These are phyloP conservation scores for Leucosporidium yakuticum DNA, from an alignment of 768 basidiomycete species.

Conservation along the genomic window DNA sequence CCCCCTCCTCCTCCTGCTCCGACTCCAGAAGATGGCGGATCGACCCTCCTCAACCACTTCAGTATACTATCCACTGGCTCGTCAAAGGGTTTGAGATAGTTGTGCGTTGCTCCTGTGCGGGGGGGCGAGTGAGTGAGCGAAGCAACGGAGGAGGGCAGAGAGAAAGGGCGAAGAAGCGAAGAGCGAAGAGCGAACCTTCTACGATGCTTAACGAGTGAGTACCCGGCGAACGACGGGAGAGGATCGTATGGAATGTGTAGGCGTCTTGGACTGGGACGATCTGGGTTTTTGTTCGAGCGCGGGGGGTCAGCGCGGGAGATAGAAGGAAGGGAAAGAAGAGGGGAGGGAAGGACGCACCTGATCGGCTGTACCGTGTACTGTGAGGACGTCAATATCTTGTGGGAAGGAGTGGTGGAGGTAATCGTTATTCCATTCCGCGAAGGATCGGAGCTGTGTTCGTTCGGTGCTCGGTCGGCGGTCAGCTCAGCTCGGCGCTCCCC, in stretches of 20 bases:
- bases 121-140: neutral
- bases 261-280: neutral
- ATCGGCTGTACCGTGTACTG: constrained; percentile 1
- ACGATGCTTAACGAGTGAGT: neutral
- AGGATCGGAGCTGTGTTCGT: neutral
- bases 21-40: neutral
- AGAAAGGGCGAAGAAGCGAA: neutral
- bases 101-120: neutral
- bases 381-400: neutral
- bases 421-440: constrained; percentile 1
- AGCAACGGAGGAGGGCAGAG: neutral
- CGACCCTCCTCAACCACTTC: neutral
- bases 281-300: neutral
- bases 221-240: constrained; percentile 1
- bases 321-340: too few relatives aligned
- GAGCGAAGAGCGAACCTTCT: neutral
- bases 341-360: neutral
- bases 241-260: neutral
- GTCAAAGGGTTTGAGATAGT: neutral
- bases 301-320: neutral
- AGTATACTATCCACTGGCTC: constrained; percentile 1
- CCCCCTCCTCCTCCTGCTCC: too few relatives aligned
- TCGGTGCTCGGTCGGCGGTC: neutral
- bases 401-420: neutral
- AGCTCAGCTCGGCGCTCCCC: neutral